Percentiles rank a stretch among this genome's conserved stretches.
Conservation (phyloP, 1,284 basidiomycete species). For the Ustilago nuda region DNA sequence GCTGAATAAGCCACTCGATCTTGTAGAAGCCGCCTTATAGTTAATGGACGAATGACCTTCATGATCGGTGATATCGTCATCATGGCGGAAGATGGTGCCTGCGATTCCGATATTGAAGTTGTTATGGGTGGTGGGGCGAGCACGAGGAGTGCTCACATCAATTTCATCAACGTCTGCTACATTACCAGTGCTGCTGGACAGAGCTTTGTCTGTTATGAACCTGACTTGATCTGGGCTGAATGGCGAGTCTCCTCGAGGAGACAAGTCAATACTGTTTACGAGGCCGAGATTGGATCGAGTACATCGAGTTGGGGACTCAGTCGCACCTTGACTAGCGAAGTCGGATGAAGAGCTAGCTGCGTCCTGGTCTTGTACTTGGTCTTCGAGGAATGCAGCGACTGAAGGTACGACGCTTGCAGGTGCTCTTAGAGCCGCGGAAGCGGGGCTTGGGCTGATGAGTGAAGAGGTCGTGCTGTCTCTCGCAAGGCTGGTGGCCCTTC, state of each 20-base stretch:
- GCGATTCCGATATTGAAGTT: conserved; percentile 43
- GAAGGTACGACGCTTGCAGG: conserved; percentile 16
- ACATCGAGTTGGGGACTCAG: conserved; percentile 25
- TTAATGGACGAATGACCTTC: conserved; percentile 17
- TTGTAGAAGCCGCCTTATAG: background rate
- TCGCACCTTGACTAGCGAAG: background rate
- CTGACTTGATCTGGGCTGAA: background rate
- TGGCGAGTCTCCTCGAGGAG: background rate
- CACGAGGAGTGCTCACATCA: conserved; percentile 50
- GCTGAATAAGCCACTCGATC: background rate
- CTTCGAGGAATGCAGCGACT: conserved; percentile 35
- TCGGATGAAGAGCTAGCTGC: background rate
- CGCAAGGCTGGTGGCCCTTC: conserved; percentile 9
- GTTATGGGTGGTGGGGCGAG: conserved; percentile 29
- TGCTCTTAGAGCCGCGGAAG: conserved; percentile 3
- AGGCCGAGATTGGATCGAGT: conserved; percentile 18
- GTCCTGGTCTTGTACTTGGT: conserved; percentile 21
- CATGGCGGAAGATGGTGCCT: conserved; percentile 42
- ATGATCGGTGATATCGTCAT: conserved; percentile 39
- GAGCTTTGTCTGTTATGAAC: background rate
- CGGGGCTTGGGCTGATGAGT: conserved; percentile 28
- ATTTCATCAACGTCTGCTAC: conserved; percentile 31
- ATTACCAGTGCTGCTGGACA: background rate
- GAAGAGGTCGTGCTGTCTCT: conserved; percentile 4
- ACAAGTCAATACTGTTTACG: background rate